Evolutionary conservation across 2,329 filamentous ascomycete genomes (phyloP), one percentile per base, ranked within the genome.

Genomic region (Macrophomina tecta): DNA sequence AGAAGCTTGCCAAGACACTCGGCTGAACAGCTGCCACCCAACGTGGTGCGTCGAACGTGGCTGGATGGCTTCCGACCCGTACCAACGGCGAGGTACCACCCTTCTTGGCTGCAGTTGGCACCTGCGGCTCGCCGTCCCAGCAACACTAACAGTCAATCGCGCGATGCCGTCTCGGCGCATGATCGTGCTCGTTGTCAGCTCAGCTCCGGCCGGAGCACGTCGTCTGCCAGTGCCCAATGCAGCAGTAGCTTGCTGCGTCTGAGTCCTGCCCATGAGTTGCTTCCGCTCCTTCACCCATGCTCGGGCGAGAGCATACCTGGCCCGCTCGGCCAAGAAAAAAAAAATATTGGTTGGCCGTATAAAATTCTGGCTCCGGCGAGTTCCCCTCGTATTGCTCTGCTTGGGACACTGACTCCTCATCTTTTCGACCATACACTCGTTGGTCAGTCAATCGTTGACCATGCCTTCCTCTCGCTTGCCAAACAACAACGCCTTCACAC

Each of bases 391-490:
- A 4, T 14, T 49, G 58, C 45, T 40, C 45, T 40, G 8, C 45
- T 62, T 45, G 56, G 56, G 56, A 60, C 56, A 60, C 56, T 34
- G 56, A 18, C 32, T 60, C 56, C n/a, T 46, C 56, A 60, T n/a
- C 23, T 23, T 14, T 34, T 48, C 23, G 55, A 58, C 55, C 38
- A 34, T n/a, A 32, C 56, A n/a, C 42, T 49, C 34, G 42, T 36
- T 62, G 45, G 58, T 49, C 58, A 5, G 45, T 62, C 58, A 36
- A 11, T 49, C 58, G 32, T 51, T 62, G 42, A 16, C 42, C 32
- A 62, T 62, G 58, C 32, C 58, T 38, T 49, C 58, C 58, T 34
- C 58, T 62, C 58, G 58, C 18, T 62, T 36, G 11, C 42, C 58
- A 42, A 34, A 38, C 58, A 34, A 38, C 5, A 14, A 5, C 30